phyloP scores from a whole-genome alignment of 352 stramenopile species.

The Peronospora farinosa region DNA sequence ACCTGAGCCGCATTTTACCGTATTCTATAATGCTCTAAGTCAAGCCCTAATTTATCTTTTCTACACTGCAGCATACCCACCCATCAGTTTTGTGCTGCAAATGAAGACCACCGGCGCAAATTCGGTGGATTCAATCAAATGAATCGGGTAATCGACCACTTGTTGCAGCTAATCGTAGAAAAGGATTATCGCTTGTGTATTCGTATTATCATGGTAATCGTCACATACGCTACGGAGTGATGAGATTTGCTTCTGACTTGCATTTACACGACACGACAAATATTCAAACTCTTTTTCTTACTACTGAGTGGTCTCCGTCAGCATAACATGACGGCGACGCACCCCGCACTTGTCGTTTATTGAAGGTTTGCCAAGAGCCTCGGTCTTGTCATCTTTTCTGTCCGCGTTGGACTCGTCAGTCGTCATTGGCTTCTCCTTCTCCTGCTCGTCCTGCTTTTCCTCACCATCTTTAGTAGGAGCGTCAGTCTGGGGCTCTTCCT shows the following conservation, averaged over 20 bases:
- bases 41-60: too few relatives aligned
- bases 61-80: too few relatives aligned
- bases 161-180: too few relatives aligned
- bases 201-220: too few relatives aligned
- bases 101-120: too few relatives aligned
- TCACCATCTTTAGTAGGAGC: slow-evolving; percentile 5
- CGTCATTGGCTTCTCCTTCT: slow-evolving; percentile 3
- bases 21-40: too few relatives aligned
- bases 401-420: slow-evolving; percentile 12
- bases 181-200: too few relatives aligned
- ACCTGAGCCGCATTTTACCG: too few relatives aligned
- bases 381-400: slow-evolving; percentile 7
- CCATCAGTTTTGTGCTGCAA: too few relatives aligned
- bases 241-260: not conserved
- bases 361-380: slow-evolving; percentile 4
- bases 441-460: not conserved
- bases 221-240: too few relatives aligned
- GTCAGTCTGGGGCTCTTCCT: not conserved
- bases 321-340: slow-evolving; percentile 20
- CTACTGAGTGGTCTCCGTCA: slow-evolving; percentile 8
- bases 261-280: slow-evolving; percentile 17
- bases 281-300: slow-evolving; percentile 3
- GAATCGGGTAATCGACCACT: too few relatives aligned
- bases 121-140: too few relatives aligned
- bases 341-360: slow-evolving; percentile 26